Evolutionary conservation across 352 stramenopile genomes (phyloP).

Genomic region (Phytophthora ramorum): DNA sequence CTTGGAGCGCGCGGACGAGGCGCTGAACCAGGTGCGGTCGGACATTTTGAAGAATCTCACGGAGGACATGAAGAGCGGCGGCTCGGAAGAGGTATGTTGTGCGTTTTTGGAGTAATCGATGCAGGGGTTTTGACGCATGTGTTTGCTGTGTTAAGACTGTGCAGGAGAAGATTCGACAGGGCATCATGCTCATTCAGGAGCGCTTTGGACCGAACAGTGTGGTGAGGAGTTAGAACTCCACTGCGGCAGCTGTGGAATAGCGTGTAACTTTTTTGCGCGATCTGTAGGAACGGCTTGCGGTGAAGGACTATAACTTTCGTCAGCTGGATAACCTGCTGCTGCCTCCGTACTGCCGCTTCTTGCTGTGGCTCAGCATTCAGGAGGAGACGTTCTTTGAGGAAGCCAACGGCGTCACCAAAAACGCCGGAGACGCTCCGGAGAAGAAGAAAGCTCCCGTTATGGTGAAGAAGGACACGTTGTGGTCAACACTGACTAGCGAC

Average conservation of each 20-base stretch:
- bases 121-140: not conserved
- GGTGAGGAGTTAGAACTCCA: conserved; percentile 22
- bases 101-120: not conserved
- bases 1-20: conserved; percentile 79
- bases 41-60: conserved; percentile 76
- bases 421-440: conserved; percentile 50
- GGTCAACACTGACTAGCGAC: conserved; percentile 78
- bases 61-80: conserved; percentile 73
- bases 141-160: conserved; percentile 35
- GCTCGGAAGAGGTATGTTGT: conserved; percentile 51
- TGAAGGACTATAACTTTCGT: conserved; percentile 92
- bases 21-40: conserved; percentile 76
- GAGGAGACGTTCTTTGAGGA: conserved; percentile 88
- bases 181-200: conserved; percentile 81
- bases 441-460: conserved; percentile 72
- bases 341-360: conserved; percentile 88
- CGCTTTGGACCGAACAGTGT: conserved; percentile 87
- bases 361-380: conserved; percentile 91
- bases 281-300: conserved; percentile 73
- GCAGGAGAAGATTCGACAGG: conserved; percentile 80
- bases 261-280: conserved; percentile 6
- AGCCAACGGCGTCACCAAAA: conserved; percentile 55
- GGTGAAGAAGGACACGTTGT: conserved; percentile 88
- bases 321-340: conserved; percentile 87
- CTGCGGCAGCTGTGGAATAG: not conserved